Percentiles rank a stretch among this genome's conserved stretches.
phyloP scores from a whole-genome alignment of 2,329 filamentous ascomycete genomes.

The Dryadomyces quercus-mongolicae region DNA sequence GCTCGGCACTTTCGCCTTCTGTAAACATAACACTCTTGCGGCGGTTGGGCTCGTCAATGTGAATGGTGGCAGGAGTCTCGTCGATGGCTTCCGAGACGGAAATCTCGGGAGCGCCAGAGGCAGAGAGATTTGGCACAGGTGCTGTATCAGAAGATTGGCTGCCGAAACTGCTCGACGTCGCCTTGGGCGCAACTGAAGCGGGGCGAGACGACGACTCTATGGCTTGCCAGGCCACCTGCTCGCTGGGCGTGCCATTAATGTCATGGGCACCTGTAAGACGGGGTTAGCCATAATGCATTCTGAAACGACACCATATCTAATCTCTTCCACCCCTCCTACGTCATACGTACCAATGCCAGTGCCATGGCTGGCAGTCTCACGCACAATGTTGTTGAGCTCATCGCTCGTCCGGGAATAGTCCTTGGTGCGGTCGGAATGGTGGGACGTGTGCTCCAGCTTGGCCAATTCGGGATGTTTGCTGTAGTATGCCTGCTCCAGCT shows the following conservation, averaged over 20 bases:
- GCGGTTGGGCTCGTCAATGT: slow-evolving; percentile 57
- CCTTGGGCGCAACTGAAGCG: slow-evolving; percentile 10
- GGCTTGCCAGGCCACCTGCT: slow-evolving; percentile 82
- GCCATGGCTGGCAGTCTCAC: slow-evolving; percentile 49
- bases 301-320: neutral
- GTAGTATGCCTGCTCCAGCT: slow-evolving; percentile 85
- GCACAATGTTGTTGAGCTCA: slow-evolving; percentile 81
- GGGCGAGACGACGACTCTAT: slow-evolving; percentile 64
- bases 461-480: slow-evolving; percentile 77
- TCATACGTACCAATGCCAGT: slow-evolving; percentile 35
- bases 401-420: slow-evolving; percentile 83
- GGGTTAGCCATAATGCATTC: neutral
- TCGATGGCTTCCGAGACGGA: slow-evolving; percentile 18
- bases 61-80: slow-evolving; percentile 51
- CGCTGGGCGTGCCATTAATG: slow-evolving; percentile 65
- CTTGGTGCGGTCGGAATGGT: slow-evolving; percentile 41
- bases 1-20: slow-evolving; percentile 26
- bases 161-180: slow-evolving; percentile 7
- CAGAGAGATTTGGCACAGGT: slow-evolving; percentile 19
- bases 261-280: slow-evolving; percentile 45
- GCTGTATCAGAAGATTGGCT: slow-evolving; percentile 11
- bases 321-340: neutral
- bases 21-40: slow-evolving; percentile 31
- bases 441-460: slow-evolving; percentile 56
- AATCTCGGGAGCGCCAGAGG: slow-evolving; percentile 14